Evolutionary conservation across 345 rosid species (phyloP).

Genomic region (Linum trigynum): DNA sequence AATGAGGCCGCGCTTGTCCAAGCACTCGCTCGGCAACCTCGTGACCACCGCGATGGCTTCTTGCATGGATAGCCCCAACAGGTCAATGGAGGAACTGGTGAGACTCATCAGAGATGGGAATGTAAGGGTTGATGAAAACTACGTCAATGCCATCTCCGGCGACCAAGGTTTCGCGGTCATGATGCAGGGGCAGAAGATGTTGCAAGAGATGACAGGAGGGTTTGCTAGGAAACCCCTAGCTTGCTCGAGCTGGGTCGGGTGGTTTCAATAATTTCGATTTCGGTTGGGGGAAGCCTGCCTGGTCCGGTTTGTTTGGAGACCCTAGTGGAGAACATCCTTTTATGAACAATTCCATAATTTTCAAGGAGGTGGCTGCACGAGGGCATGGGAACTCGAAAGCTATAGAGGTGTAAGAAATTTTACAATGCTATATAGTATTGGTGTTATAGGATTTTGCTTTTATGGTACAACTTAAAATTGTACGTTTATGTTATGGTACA

Average conservation of each 20-base stretch:
- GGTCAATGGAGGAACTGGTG: not conserved
- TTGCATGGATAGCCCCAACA: not conserved
- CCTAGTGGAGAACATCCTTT: not conserved
- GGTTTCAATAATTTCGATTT: not conserved
- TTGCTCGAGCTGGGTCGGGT: not conserved
- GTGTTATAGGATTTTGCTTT: no score
- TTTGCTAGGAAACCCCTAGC: not conserved
- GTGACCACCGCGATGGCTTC: not conserved
- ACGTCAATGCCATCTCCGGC: not conserved
- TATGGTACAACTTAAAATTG: no score
- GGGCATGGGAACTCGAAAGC: not conserved
- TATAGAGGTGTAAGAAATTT: no score
- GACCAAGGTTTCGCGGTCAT: no score
- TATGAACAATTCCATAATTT: not conserved
- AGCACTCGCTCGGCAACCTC: not conserved
- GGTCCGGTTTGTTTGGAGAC: not conserved
- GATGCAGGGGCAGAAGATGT: not conserved
- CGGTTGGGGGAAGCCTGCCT: not conserved
- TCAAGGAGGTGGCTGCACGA: not conserved
- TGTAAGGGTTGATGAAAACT: not conserved
- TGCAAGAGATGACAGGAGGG: not conserved
- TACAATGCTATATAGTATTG: no score
- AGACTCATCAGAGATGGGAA: not conserved
- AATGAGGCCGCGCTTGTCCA: no score
- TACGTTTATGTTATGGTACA: no score